A percentile compares a stretch with the other conserved stretches of the same genome.
These are phyloP conservation scores for Rhizopogon roseolus DNA, from an alignment of 768 basidiomycete genomes.

Conservation along the genomic window DNA sequence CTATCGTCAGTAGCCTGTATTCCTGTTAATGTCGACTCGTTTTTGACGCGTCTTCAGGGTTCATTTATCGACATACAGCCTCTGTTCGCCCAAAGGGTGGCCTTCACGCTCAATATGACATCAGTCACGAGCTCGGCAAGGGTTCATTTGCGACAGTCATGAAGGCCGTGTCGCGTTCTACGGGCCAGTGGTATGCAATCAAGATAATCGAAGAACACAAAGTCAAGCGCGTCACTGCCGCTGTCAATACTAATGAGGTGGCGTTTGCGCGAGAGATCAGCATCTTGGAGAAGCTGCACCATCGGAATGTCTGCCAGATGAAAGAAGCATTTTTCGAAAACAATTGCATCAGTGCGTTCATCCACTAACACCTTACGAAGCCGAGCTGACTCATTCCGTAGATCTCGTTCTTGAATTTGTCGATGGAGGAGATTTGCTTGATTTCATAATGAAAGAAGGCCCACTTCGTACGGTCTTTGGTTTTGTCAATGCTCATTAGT, in stretches of 20 bases:
- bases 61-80: conserved; percentile 66
- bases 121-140: conserved; percentile 71
- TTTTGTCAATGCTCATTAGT: neutral
- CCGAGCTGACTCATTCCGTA: conserved; percentile 29
- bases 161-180: conserved; percentile 68
- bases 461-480: conserved; percentile 52
- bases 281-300: conserved; percentile 72
- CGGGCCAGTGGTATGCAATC: conserved; percentile 77
- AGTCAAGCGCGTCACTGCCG: conserved; percentile 34
- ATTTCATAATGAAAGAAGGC: conserved; percentile 58
- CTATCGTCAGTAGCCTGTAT: conserved; percentile 52
- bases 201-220: conserved; percentile 72
- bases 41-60: conserved; percentile 38
- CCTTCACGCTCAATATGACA: conserved; percentile 62
- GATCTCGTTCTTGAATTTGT: conserved; percentile 83
- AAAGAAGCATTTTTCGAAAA: conserved; percentile 73
- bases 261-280: conserved; percentile 68
- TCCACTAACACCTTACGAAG: neutral
- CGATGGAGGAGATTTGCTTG: conserved; percentile 85
- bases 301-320: conserved; percentile 79
- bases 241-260: conserved; percentile 26
- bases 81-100: conserved; percentile 43
- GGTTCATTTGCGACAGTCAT: conserved; percentile 91
- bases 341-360: conserved; percentile 51
- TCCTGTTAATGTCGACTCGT: neutral